Evolutionary conservation across 2,329 filamentous ascomycete genomes (phyloP).

Genomic region (Verruconis gallopava): DNA sequence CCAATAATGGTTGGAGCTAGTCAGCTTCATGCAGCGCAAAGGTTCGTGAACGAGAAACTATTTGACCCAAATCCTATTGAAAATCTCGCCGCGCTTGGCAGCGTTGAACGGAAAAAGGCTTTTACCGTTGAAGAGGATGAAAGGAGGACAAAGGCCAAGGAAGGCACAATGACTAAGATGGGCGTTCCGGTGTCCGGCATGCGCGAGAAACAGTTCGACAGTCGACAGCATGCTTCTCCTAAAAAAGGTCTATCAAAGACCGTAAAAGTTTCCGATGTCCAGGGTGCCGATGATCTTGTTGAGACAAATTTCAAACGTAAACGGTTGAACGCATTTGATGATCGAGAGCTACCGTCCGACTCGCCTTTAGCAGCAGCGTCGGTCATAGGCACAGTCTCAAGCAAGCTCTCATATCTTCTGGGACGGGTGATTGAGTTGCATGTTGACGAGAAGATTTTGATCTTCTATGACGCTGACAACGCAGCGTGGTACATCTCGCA

Average conservation of each 20-base stretch:
- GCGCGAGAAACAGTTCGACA: not conserved
- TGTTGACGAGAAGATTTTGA: slow-evolving; percentile 66
- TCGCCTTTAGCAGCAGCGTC: slow-evolving; percentile 46
- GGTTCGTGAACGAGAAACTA: slow-evolving; percentile 33
- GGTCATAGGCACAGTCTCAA: slow-evolving; percentile 68
- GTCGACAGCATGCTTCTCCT: slow-evolving; percentile 4
- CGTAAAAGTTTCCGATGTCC: not conserved
- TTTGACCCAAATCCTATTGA: slow-evolving; percentile 17
- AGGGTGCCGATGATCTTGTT: not conserved
- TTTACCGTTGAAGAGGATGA: slow-evolving; percentile 7
- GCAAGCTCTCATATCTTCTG: slow-evolving; percentile 77
- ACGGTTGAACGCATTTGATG: not conserved
- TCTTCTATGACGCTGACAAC: slow-evolving; percentile 87
- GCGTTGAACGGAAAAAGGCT: slow-evolving; percentile 7
- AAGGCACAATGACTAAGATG: slow-evolving; percentile 8
- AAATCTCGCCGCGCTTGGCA: slow-evolving; percentile 14
- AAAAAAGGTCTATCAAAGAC: slow-evolving; percentile 3
- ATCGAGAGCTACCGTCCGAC: slow-evolving; percentile 18
- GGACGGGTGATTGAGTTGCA: slow-evolving; percentile 58
- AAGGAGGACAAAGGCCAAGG: slow-evolving; percentile 17
- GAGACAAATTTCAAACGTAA: slow-evolving; percentile 3
- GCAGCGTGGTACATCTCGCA: slow-evolving; percentile 76
- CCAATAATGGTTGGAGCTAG: slow-evolving; percentile 44
- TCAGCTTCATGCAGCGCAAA: slow-evolving; percentile 43
- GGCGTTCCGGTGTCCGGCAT: slow-evolving; percentile 7